Percentiles rank a stretch among this genome's conserved stretches.
phyloP scores from a whole-genome alignment of 208 protist species.

The Trypanosoma lewisi region DNA sequence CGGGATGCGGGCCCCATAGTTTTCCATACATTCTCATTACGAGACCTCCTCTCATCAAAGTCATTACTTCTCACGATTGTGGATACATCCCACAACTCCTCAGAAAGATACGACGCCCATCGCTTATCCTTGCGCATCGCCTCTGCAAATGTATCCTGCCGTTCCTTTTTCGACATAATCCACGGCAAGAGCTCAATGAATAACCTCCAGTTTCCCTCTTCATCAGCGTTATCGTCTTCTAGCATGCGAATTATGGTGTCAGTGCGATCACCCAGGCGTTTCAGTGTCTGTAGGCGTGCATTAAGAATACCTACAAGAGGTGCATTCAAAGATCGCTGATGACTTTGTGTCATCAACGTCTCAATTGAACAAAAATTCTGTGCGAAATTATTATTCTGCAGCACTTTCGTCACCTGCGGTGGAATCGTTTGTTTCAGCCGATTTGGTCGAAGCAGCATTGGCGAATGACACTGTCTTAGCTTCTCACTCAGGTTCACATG shows the following conservation, averaged over 20 bases:
- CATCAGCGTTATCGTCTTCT: constrained; percentile 1
- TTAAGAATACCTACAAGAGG: constrained; percentile 43
- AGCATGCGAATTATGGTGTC: constrained; percentile 19
- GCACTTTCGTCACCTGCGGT: constrained; percentile 1
- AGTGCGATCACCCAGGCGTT: constrained; percentile 26
- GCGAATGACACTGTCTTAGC: constrained; percentile 52
- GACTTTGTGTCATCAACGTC: constrained; percentile 35
- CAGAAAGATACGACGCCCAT: constrained; percentile 26
- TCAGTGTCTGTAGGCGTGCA: constrained; percentile 14
- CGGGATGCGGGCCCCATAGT: constrained; percentile 8
- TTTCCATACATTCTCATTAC: constrained; percentile 13
- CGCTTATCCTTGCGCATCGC: constrained; percentile 20
- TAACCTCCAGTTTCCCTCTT: constrained; percentile 34
- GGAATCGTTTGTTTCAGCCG: constrained; percentile 16
- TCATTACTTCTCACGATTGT: constrained; percentile 4
- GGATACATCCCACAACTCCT: constrained; percentile 22
- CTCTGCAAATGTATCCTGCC: constrained; percentile 35
- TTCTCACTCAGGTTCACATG: constrained; percentile 35
- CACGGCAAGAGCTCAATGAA: constrained; percentile 48
- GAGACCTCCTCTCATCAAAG: neutral
- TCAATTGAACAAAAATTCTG: constrained; percentile 26
- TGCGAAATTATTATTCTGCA: constrained; percentile 18
- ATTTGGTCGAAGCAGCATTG: constrained; percentile 51
- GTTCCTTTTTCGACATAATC: constrained; percentile 59
- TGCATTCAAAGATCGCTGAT: constrained; percentile 49